Percentiles rank a stretch among this genome's conserved stretches.
phyloP scores from a whole-genome alignment of 192 early-diverging fungal genomes.

The Coemansia sp. region DNA sequence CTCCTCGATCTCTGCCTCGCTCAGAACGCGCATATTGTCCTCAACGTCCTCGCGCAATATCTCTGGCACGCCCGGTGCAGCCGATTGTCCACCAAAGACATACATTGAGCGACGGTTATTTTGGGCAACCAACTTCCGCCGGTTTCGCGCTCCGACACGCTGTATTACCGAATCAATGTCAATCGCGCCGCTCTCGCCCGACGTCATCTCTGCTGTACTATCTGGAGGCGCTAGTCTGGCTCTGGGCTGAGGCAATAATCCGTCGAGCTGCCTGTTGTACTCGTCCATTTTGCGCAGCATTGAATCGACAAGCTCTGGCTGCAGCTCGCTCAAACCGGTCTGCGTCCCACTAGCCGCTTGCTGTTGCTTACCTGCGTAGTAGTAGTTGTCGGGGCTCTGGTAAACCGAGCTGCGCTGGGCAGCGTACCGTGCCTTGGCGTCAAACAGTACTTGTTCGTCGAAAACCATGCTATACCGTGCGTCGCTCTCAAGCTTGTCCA shows the following conservation, averaged over 20 bases:
- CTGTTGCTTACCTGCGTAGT: slow-evolving; percentile 2
- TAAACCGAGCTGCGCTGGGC: slow-evolving; percentile 53
- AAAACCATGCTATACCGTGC: slow-evolving; percentile 39
- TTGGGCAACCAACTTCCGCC: slow-evolving; percentile 44
- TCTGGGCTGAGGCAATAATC: not conserved
- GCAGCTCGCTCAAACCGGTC: slow-evolving; percentile 18
- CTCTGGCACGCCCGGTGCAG: not conserved
- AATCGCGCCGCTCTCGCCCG: slow-evolving; percentile 14
- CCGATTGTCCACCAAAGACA: slow-evolving; percentile 16
- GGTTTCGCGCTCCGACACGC: slow-evolving; percentile 39
- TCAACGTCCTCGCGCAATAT: slow-evolving; percentile 48
- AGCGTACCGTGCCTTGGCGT: slow-evolving; percentile 49
- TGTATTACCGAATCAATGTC: slow-evolving; percentile 42
- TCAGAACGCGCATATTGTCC: slow-evolving; percentile 52
- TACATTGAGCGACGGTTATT: slow-evolving; percentile 55
- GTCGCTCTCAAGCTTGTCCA: slow-evolving; percentile 54
- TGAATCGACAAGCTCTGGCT: slow-evolving; percentile 10
- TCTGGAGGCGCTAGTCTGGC: not conserved
- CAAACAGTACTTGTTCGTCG: slow-evolving; percentile 44
- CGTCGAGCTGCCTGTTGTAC: slow-evolving; percentile 14
- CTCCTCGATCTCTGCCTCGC: slow-evolving; percentile 40
- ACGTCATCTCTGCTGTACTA: not conserved
- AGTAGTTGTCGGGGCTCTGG: slow-evolving; percentile 33
- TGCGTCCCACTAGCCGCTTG: slow-evolving; percentile 5
- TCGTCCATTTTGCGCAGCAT: slow-evolving; percentile 25